phyloP scores from a whole-genome alignment of 768 basidiomycete species.

The Pulveroboletus frians region DNA sequence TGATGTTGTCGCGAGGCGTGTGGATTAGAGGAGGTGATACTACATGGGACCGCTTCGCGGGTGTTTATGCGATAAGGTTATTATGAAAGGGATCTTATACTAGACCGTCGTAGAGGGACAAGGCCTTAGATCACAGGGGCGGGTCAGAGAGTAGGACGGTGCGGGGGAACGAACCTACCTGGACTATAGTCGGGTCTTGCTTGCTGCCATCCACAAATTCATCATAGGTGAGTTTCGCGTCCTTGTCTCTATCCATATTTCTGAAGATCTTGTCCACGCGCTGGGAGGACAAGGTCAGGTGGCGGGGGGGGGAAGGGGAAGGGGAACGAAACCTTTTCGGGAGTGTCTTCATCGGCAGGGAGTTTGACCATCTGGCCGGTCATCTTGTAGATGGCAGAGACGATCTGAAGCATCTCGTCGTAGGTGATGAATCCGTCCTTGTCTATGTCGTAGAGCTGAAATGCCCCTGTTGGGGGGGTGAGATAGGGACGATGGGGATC shows the following conservation, averaged over 20 bases:
- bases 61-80: slow-evolving; percentile 23
- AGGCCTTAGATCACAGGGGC: slow-evolving; percentile 57
- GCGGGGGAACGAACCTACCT: slow-evolving; percentile 47
- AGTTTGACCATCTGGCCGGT: slow-evolving; percentile 99
- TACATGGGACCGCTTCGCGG: slow-evolving; percentile 18
- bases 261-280: slow-evolving; percentile 98
- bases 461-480: slow-evolving; percentile 71
- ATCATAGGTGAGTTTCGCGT: slow-evolving; percentile 88
- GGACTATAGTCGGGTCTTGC: slow-evolving; percentile 98
- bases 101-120: slow-evolving; percentile 92
- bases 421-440: slow-evolving; percentile 98
- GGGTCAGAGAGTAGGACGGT: slow-evolving; percentile 2
- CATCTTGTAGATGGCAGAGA: slow-evolving; percentile 99
- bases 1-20: slow-evolving; percentile 5
- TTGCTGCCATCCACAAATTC: slow-evolving; percentile 99
- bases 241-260: slow-evolving; percentile 95
- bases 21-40: slow-evolving; percentile 26
- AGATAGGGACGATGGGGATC: slow-evolving; percentile 10
- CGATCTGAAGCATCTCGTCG: slow-evolving; percentile 98
- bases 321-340: slow-evolving; percentile 72
- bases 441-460: slow-evolving; percentile 98
- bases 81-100: slow-evolving; percentile 47
- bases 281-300: slow-evolving; percentile 38
- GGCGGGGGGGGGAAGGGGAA: not conserved
- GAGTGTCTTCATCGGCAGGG: slow-evolving; percentile 98